Evolutionary conservation across 495 filamentous ascomycete species (phyloP), one percentile per base, ranked within the genome.

Genomic region (Talaromyces wortmannii): DNA sequence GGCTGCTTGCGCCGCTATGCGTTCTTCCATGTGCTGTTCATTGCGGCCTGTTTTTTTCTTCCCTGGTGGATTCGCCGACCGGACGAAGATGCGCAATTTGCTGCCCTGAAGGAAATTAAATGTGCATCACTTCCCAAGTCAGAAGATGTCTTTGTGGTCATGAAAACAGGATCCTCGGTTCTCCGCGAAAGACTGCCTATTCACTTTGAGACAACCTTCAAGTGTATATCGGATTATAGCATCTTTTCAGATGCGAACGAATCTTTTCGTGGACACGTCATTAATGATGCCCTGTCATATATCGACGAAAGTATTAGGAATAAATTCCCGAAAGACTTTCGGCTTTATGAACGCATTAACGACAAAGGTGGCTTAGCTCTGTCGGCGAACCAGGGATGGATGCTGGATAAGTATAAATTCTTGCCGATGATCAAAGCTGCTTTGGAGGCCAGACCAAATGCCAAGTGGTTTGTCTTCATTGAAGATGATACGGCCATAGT

Each of bases 381-480:
- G 0, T 71, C 72, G 3, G 72, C 72, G 23, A 75, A 75, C 57
- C 72, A 72, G 0, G 74, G 74, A 31, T 81, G 78, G 79, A 77
- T 77, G 42, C 68, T 83, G 30, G 80, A 83, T 56, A 81, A 81
- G 59, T 83, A 77, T 76, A 83, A 82, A 62, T 77, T 78, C 57
- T 59, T 83, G 8, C 79, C 78, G 7, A 81, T 82, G 76, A 66
- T 77, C 5, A 68, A 75, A 55, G 66, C 74, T 55, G 68, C 79
- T 0, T 67, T 75, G 46, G 55, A 54, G 10, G 55, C 64, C 45
- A 71, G 70, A 32, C 74, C 76, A 16, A 64, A 75, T 48, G 78
- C 78, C 16, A 78, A 83, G 56, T 88, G 83, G 81, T 88, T 82
- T 61, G 59, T 87, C 47, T 85, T 87, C 61, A 79, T 86, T 63